Evolutionary conservation across 768 basidiomycete genomes (phyloP).

Genomic region (Crepidotus variabilis): DNA sequence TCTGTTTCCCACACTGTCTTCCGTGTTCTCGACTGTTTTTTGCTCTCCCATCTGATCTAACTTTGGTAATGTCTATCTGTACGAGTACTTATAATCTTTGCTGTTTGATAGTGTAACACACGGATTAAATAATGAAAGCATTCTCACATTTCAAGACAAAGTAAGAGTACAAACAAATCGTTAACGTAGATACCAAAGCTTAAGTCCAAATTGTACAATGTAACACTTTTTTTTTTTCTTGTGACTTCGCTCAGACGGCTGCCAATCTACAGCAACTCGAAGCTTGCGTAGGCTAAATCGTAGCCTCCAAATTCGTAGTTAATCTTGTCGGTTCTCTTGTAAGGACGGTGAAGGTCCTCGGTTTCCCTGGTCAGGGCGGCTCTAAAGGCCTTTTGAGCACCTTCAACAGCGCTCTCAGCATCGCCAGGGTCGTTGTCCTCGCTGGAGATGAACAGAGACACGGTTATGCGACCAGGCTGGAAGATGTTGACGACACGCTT

Average conservation of each 20-base stretch:
- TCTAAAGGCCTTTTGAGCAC: slow-evolving; percentile 71
- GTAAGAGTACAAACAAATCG: background rate
- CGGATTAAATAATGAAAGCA: background rate
- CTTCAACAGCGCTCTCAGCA: slow-evolving; percentile 58
- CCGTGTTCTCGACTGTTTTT: background rate
- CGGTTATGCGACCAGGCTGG: slow-evolving; percentile 77
- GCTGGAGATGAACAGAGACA: slow-evolving; percentile 89
- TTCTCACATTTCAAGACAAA: background rate
- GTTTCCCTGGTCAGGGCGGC: slow-evolving; percentile 45
- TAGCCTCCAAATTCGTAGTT: slow-evolving; percentile 97
- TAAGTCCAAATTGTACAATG: background rate
- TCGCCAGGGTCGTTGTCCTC: slow-evolving; percentile 41
- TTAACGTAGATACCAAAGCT: background rate
- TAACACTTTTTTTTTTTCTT: background rate
- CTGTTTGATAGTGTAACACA: too few relatives aligned
- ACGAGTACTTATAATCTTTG: too few relatives aligned
- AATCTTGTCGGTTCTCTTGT: slow-evolving; percentile 91
- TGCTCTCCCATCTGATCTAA: background rate
- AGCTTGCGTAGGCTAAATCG: slow-evolving; percentile 86
- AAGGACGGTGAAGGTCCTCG: slow-evolving; percentile 24
- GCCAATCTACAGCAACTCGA: slow-evolving; percentile 43
- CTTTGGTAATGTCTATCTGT: too few relatives aligned
- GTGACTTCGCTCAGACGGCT: slow-evolving; percentile 3
- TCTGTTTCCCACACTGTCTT: background rate
- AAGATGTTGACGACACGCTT: slow-evolving; percentile 91